Evolutionary conservation across 441 rosid genomes (phyloP).

Genomic region (Adansonia rubrostipa): DNA sequence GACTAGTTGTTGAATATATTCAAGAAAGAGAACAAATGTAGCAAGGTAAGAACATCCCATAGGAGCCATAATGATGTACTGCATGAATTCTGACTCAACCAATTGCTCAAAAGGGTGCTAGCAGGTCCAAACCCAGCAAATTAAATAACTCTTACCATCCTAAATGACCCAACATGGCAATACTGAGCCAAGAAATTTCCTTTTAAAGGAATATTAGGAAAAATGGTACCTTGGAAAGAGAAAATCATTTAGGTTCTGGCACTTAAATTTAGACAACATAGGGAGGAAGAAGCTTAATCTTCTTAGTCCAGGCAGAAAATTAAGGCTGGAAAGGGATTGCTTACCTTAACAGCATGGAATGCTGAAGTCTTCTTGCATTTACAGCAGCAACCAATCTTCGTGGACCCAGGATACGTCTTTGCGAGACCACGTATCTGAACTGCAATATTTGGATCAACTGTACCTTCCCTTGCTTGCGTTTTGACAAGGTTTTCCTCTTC

Average conservation of each 20-base stretch:
- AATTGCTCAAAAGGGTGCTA: not conserved
- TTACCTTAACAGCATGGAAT: slow-evolving; percentile 86
- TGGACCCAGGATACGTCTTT: slow-evolving; percentile 82
- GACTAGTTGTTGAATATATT: slow-evolving; percentile 9
- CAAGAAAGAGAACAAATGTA: not conserved
- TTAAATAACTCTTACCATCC: slow-evolving; percentile 2
- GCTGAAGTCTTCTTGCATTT: slow-evolving; percentile 79
- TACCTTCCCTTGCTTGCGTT: slow-evolving; percentile 52
- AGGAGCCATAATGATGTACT: slow-evolving; percentile 10
- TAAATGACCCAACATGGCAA: slow-evolving; percentile 11
- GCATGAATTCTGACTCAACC: slow-evolving; percentile 5
- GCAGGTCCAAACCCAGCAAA: slow-evolving; percentile 3
- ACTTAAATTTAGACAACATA: not conserved
- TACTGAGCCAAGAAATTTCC: not conserved
- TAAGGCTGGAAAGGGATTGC: slow-evolving; percentile 15
- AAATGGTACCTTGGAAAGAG: slow-evolving; percentile 5
- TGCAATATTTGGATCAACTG: slow-evolving; percentile 61
- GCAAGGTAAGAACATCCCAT: not conserved
- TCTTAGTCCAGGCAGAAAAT: slow-evolving; percentile 6
- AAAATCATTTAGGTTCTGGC: slow-evolving; percentile 7
- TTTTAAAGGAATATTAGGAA: not conserved
- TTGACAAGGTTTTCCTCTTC: slow-evolving; percentile 79
- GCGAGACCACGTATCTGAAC: slow-evolving; percentile 87
- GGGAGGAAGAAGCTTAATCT: not conserved
- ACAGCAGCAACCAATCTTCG: slow-evolving; percentile 62